Evolutionary conservation across 805 yeast species (phyloP), one percentile per base, ranked within the genome.

Genomic region (Citeromyces nyonsensis): DNA sequence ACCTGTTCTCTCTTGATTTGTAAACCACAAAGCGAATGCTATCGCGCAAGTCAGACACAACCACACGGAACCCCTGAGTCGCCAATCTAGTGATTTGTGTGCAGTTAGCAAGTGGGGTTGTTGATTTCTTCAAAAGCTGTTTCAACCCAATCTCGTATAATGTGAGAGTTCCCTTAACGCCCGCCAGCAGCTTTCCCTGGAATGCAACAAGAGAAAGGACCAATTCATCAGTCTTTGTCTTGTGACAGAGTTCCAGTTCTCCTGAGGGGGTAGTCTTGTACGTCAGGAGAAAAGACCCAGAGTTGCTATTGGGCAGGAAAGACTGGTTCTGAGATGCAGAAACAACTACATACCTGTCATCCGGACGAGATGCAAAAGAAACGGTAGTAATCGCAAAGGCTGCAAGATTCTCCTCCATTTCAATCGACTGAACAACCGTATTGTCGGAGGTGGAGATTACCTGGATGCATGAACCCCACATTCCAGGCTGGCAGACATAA

Each of bases 101-200:
- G 10, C 63, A 47, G 1, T 66, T 58, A 2, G 54, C 51, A 6
- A 79, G 40, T 4, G 44, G 49, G 2, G 66, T 47, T 5, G 73
- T 66, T 0, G 78, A 58, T 47, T 81, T 83, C 35, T 77, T 64
- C 35, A 91, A 57, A 26, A 88, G 56, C 45, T 86, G 96, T 40
- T 77, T 80, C 43, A 63, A 61, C 2, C 98, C 98, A 20, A 84
- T 39, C 18, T 75, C 86, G 46, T 66, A 85, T 6, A 81, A 40
- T 25, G 80, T 54, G 31, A 88, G 42, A 31, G 52, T 49, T 29
- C 63, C 58, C 1, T 62, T 65, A 31, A 69, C 41, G 0, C 82
- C 86, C 2, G 67, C 76, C 2, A 85, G 49, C 2, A 85, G 47
- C 37, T 61, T 62, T 0, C 75, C 81, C 31, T 66, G 64, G 48